Base-by-base conservation (phyloP, 108 stramenopile species). In the Cyclotella baltica region DNA sequence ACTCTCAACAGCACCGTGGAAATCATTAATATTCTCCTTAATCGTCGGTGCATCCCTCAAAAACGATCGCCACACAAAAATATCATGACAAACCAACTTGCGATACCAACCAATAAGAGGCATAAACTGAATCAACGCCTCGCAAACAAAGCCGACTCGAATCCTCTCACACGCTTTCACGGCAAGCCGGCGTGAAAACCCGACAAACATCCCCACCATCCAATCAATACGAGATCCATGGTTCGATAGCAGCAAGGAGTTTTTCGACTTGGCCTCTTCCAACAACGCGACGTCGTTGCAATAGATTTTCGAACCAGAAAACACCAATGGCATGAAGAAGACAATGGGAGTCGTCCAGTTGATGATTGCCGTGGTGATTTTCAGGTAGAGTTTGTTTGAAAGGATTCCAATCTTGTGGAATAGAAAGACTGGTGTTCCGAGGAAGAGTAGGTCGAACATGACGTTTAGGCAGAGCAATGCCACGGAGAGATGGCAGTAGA, bases 101-200 rank as follows among this genome's bases (percentile, higher is more conserved):
- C 86, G 56, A 58, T 84, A 86, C 86, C 86, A 86, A 0, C 86
- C 86, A 25, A 86, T 73, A 10, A 86, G 33, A 13, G 86, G 86
- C 83, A 86, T 76, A 28, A 78, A 76, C 57, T 84, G 82, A 57
- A 86, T 70, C 40, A 84, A 37, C 0, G 75, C 78, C 58, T 86
- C 86, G 62, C 75, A 76, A 1, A 86, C 86, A 40, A 86, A 84
- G 18, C 86, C 86, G 10, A 86, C 83, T 37, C 86, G 64, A 37
- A 75, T 62, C 11, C 72, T 33, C 57, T 83, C 62, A 35, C 68
- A 58, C 0, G 37, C 0, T 31, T 57, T 76, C 2, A 11, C 57
- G 0, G 28, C 51, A 10, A 82, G 43, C 0, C 59, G 15, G 25
- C 20, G 74, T 6, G 73, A 52, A 46, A 74, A 83, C 1, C 86